phyloP scores from a whole-genome alignment of 352 stramenopile species.

The Phytophthora podocarpi region DNA sequence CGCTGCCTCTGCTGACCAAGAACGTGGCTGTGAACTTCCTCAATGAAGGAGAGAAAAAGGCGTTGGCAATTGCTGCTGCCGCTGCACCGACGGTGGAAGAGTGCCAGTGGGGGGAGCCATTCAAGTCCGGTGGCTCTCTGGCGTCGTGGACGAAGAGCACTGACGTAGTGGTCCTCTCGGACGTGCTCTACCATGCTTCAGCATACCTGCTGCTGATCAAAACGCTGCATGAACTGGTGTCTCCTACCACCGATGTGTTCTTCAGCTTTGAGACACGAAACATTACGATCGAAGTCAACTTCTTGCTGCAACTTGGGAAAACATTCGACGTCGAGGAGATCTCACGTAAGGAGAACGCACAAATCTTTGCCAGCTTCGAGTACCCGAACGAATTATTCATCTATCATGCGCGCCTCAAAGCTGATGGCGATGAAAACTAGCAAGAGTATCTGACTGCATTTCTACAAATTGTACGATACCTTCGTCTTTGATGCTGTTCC shows the following conservation, averaged over 20 bases:
- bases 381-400: conserved; percentile 53
- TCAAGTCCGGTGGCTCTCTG: conserved; percentile 26
- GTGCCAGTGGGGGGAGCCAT: conserved; percentile 47
- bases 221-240: conserved; percentile 39
- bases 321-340: conserved; percentile 39
- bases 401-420: conserved; percentile 39
- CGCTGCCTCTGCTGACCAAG: conserved; percentile 50
- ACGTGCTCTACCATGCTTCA: conserved; percentile 54
- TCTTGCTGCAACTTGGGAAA: conserved; percentile 36
- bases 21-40: conserved; percentile 55
- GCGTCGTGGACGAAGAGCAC: conserved; percentile 27
- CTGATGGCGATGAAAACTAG: conserved; percentile 10
- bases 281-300: conserved; percentile 40
- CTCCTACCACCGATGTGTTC: conserved; percentile 34
- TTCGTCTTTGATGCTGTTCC: conserved; percentile 5
- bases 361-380: conserved; percentile 39
- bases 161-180: conserved; percentile 55
- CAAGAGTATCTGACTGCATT: conserved; percentile 12
- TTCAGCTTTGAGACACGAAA: conserved; percentile 58
- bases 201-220: conserved; percentile 43
- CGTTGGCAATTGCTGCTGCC: neutral
- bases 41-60: neutral
- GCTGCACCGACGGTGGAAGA: conserved; percentile 32
- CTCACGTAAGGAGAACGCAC: conserved; percentile 11
- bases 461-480: conserved; percentile 25